A percentile compares a stretch with the other conserved stretches of the same genome.
Conservation (phyloP, 2,329 filamentous ascomycete species). For the Botrytis fragariae region DNA sequence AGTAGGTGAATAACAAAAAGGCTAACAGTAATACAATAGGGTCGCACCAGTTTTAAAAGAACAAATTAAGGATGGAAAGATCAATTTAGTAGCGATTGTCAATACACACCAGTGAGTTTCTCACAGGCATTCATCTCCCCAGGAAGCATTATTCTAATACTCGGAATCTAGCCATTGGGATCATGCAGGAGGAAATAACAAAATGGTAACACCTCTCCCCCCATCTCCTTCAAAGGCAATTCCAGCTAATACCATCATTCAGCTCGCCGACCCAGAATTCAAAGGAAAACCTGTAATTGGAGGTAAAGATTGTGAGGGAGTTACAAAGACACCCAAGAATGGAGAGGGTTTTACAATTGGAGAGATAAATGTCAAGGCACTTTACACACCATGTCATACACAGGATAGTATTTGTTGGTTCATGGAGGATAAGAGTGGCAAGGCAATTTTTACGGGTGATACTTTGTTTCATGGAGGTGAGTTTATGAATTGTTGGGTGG, state of each 20-base stretch:
- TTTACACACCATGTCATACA: slow-evolving; percentile 98
- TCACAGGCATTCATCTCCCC: background rate
- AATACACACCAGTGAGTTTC: slow-evolving; percentile 89
- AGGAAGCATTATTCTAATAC: slow-evolving; percentile 19
- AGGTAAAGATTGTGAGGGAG: slow-evolving; percentile 78
- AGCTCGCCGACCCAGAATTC: slow-evolving; percentile 34
- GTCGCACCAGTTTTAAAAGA: slow-evolving; percentile 67
- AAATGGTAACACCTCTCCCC: slow-evolving; percentile 56
- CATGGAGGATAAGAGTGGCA: slow-evolving; percentile 70
- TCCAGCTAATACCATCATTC: background rate
- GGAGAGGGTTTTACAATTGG: slow-evolving; percentile 80
- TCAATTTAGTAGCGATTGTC: slow-evolving; percentile 84
- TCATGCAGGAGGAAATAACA: slow-evolving; percentile 86
- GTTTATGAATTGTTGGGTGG: slow-evolving; percentile 24
- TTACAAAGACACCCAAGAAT: slow-evolving; percentile 73
- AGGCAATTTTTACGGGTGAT: slow-evolving; percentile 90
- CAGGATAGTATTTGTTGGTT: slow-evolving; percentile 98
- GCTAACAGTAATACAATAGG: slow-evolving; percentile 39
- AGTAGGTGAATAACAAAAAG: background rate
- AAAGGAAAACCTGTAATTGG: slow-evolving; percentile 68
- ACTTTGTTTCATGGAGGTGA: slow-evolving; percentile 90
- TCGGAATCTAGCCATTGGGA: slow-evolving; percentile 73
- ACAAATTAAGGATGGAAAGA: slow-evolving; percentile 65
- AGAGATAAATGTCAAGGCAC: slow-evolving; percentile 73
- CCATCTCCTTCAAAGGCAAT: background rate